Evolutionary conservation across 257 asterid genomes (phyloP).

Genomic region (Capsicum chinense): DNA sequence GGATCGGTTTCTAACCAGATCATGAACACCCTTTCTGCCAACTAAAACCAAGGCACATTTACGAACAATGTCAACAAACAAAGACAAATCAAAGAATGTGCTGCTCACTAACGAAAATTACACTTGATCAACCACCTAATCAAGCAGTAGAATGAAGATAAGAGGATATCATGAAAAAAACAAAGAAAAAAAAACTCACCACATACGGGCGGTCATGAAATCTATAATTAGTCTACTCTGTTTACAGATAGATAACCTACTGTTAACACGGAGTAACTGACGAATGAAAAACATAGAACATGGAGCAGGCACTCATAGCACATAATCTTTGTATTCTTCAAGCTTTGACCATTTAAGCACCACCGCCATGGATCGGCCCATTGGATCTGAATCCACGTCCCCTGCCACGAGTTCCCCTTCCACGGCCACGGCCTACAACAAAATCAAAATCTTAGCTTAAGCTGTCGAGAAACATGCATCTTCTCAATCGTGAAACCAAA

Average conservation of each 20-base stretch:
- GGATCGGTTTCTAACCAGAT: too few species aligned
- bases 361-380: slow-evolving; percentile 34
- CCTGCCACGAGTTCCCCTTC: slow-evolving; percentile 74
- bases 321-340: slow-evolving; percentile 28
- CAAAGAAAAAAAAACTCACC: slow-evolving; percentile 70
- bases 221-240: slow-evolving; percentile 50
- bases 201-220: slow-evolving; percentile 46
- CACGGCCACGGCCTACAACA: slow-evolving; percentile 82
- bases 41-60: slow-evolving; percentile 15
- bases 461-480: not conserved
- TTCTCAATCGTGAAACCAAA: not conserved
- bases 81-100: slow-evolving; percentile 76
- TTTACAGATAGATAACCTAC: slow-evolving; percentile 41
- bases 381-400: slow-evolving; percentile 73
- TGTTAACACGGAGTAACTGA: slow-evolving; percentile 26
- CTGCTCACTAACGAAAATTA: slow-evolving; percentile 55
- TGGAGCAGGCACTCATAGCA: slow-evolving; percentile 35
- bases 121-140: slow-evolving; percentile 51
- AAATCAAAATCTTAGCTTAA: not conserved
- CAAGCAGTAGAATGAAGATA: slow-evolving; percentile 35
- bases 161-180: slow-evolving; percentile 25
- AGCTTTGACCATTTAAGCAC: slow-evolving; percentile 19
- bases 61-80: slow-evolving; percentile 22
- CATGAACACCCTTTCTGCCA: not conserved
- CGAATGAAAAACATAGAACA: slow-evolving; percentile 21